Conservation (phyloP, 257 asterid genomes). For the Solanum tacnaense region DNA sequence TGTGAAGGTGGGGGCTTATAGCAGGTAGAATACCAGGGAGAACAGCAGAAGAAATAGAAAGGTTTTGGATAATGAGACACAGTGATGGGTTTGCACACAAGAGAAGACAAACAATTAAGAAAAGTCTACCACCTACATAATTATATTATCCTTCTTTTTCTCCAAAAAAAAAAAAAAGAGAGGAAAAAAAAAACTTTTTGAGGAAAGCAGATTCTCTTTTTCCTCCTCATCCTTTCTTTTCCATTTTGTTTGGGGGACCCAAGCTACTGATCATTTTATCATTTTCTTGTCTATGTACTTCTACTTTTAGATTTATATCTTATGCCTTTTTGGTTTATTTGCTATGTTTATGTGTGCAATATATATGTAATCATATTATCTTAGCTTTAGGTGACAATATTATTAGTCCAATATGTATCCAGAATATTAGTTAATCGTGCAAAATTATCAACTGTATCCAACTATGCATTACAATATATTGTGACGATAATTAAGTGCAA, state of each 20-base stretch:
- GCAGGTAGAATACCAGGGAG: conserved; percentile 71
- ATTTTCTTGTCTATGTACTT: neutral
- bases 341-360: neutral
- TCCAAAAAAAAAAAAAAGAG: too few relatives aligned
- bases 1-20: conserved; percentile 52
- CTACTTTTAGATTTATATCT: neutral
- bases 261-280: neutral
- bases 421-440: neutral
- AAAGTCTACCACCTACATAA: neutral
- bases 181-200: neutral
- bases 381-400: neutral
- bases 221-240: neutral
- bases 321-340: neutral
- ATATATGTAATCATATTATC: neutral
- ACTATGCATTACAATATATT: neutral
- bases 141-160: neutral
- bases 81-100: conserved; percentile 15
- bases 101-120: neutral
- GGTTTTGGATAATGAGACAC: conserved; percentile 55
- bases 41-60: conserved; percentile 48
- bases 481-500: neutral
- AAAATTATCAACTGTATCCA: neutral
- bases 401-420: neutral
- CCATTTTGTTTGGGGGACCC: conserved; percentile 2
- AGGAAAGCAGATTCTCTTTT: neutral